Conservation (phyloP, 495 filamentous ascomycete genomes). For the Aspergillus carlsbadensis region DNA sequence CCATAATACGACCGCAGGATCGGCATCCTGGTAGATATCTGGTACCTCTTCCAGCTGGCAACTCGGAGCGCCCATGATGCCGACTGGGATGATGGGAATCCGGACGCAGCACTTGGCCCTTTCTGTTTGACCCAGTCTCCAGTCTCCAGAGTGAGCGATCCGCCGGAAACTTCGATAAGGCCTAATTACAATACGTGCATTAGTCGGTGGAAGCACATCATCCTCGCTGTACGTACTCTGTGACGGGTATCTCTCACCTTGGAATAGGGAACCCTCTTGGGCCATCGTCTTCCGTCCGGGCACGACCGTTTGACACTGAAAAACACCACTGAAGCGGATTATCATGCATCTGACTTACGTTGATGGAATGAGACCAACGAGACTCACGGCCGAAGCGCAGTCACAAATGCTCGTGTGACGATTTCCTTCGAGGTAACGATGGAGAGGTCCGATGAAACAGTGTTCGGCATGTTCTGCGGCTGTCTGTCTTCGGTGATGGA, state of each 20-base stretch:
- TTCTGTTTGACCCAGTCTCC: neutral
- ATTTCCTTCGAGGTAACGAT: too few relatives aligned
- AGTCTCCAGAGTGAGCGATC: neutral
- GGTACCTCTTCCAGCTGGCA: neutral
- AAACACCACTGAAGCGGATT: too few relatives aligned
- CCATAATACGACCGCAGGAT: slow-evolving; percentile 4
- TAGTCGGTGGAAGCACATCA: neutral
- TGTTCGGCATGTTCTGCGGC: too few relatives aligned
- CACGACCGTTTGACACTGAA: too few relatives aligned
- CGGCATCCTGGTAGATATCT: slow-evolving; percentile 1
- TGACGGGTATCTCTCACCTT: neutral
- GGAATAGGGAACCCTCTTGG: neutral
- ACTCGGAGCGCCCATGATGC: slow-evolving; percentile 1
- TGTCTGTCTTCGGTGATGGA: neutral
- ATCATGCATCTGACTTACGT: too few relatives aligned
- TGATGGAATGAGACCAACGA: too few relatives aligned
- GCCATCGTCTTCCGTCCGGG: neutral
- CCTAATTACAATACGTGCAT: slow-evolving; percentile 4
- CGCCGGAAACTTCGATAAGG: neutral
- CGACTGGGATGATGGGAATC: neutral
- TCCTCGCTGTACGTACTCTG: neutral
- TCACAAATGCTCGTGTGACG: too few relatives aligned
- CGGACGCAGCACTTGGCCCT: neutral
- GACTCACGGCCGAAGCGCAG: too few relatives aligned
- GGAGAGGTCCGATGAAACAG: too few relatives aligned